These are phyloP conservation scores for Zygoascus biomembranicola DNA, from an alignment of 805 yeast species.

Conservation along the genomic window DNA sequence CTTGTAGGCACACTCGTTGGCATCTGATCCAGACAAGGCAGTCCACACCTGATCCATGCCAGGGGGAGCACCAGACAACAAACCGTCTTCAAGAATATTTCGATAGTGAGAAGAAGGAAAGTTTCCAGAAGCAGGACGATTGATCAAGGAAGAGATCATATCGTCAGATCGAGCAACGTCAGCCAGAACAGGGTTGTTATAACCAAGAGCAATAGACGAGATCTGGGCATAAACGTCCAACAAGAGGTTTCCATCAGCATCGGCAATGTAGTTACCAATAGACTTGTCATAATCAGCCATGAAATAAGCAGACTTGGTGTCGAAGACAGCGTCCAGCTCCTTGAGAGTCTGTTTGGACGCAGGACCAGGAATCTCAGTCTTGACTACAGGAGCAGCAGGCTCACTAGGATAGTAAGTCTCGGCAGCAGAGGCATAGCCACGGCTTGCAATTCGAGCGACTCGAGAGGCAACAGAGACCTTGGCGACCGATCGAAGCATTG, in stretches of 20 bases:
- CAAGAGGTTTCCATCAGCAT: conserved; percentile 67
- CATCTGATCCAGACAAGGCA: conserved; percentile 79
- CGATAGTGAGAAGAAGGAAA: conserved; percentile 63
- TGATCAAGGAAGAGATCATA: conserved; percentile 64
- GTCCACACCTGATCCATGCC: conserved; percentile 72
- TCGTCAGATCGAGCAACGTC: conserved; percentile 62
- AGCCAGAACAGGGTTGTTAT: conserved; percentile 70
- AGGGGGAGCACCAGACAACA: conserved; percentile 68
- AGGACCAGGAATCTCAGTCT: conserved; percentile 68
- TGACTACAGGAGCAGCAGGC: conserved; percentile 61
- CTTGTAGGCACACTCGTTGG: conserved; percentile 82
- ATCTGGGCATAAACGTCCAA: conserved; percentile 78
- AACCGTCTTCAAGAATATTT: conserved; percentile 42
- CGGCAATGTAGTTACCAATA: conserved; percentile 69
- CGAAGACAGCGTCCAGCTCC: conserved; percentile 54
- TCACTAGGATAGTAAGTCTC: conserved; percentile 36
- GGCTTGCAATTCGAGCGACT: background rate
- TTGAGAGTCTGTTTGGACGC: conserved; percentile 44
- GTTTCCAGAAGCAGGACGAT: conserved; percentile 80
- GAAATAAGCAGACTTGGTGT: conserved; percentile 65
- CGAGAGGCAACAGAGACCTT: background rate
- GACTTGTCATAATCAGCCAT: conserved; percentile 71
- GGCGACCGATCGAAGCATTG: conserved; percentile 10
- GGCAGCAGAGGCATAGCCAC: conserved; percentile 12
- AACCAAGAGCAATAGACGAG: conserved; percentile 78